A percentile compares a stretch with the other conserved stretches of the same genome.
Conservation (phyloP, 495 filamentous ascomycete genomes). For the Aspergillus cavernicola region DNA sequence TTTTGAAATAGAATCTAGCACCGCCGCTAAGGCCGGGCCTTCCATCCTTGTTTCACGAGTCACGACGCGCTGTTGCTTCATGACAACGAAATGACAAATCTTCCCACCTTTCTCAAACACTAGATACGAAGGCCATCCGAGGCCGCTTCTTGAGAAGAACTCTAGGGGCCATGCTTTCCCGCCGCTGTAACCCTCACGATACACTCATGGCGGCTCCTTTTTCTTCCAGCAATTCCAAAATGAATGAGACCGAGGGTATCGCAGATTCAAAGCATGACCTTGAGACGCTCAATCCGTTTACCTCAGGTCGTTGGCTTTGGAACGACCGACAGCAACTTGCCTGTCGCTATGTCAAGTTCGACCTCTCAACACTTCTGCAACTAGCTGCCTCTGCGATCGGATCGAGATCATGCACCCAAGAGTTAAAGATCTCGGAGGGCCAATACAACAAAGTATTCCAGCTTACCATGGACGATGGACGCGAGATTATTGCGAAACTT, state of each 20-base stretch:
- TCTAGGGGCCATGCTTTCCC: constrained; percentile 1
- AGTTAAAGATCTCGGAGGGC: constrained; percentile 34
- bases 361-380: constrained; percentile 21
- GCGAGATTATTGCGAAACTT: constrained; percentile 30
- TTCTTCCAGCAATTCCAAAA: constrained; percentile 10
- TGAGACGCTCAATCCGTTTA: constrained; percentile 10
- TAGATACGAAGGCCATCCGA: constrained; percentile 13
- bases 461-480: constrained; percentile 37
- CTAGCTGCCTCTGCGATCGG: constrained; percentile 22
- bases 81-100: constrained; percentile 10
- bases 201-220: constrained; percentile 8
- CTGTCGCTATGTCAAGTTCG: constrained; percentile 25
- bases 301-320: constrained; percentile 20
- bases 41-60: too few species aligned
- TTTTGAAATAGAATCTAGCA: too few species aligned
- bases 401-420: constrained; percentile 19
- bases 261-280: constrained; percentile 16
- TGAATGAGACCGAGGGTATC: constrained; percentile 6
- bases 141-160: constrained; percentile 6
- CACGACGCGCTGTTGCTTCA: constrained; percentile 7
- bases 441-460: constrained; percentile 37
- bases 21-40: too few species aligned
- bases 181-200: not conserved
- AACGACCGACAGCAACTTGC: constrained; percentile 24
- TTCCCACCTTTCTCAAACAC: constrained; percentile 10